A percentile compares a stretch with the other conserved stretches of the same genome.
These are phyloP conservation scores for Penicillium sp. DNA, from an alignment of 2,329 filamentous ascomycete genomes.

Conservation along the genomic window DNA sequence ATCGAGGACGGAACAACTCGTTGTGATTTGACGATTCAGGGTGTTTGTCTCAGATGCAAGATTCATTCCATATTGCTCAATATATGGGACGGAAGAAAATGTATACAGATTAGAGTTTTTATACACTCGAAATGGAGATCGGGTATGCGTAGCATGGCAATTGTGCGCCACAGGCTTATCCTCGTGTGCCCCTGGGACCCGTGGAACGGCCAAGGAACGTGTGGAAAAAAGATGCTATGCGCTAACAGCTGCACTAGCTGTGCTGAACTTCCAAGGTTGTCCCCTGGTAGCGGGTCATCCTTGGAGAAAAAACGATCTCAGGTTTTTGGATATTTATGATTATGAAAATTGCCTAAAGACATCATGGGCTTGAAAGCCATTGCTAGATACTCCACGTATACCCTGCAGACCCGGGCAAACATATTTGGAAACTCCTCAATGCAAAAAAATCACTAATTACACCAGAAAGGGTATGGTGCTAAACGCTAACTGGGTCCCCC, in stretches of 20 bases:
- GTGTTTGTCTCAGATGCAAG: neutral
- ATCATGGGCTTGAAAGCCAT: neutral
- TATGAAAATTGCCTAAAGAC: too few relatives aligned
- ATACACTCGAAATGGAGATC: conserved; percentile 5
- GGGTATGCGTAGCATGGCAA: neutral
- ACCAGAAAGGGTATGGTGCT: conserved; percentile 1
- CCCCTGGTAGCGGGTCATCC: conserved; percentile 2
- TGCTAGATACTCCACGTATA: neutral
- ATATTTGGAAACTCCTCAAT: neutral
- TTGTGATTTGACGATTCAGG: neutral
- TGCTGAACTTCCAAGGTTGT: neutral
- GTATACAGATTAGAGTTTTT: neutral
- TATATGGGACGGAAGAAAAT: too few relatives aligned
- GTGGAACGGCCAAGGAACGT: conserved; percentile 10
- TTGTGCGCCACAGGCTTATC: conserved; percentile 10
- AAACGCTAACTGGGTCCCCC: conserved; percentile 3
- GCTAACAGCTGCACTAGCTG: conserved; percentile 5
- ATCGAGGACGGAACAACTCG: neutral
- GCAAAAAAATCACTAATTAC: neutral
- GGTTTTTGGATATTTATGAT: neutral
- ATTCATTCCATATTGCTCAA: too few relatives aligned
- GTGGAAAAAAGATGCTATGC: conserved; percentile 8
- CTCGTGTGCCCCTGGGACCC: conserved; percentile 9
- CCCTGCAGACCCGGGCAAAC: neutral
- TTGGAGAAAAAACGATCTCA: neutral